Conservation (phyloP, 805 yeast species). For the Vanderwaltozyma polyspora region DNA sequence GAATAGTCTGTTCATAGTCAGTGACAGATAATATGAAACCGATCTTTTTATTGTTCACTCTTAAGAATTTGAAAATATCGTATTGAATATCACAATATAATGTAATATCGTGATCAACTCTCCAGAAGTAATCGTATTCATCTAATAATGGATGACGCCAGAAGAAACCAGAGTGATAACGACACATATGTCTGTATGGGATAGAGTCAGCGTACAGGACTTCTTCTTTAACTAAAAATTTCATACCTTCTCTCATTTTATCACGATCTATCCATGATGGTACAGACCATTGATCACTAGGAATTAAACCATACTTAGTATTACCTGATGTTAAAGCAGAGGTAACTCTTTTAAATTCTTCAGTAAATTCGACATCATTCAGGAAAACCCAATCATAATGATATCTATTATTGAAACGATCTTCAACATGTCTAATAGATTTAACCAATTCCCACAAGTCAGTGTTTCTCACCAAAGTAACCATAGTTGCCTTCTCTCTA, state of each 20-base stretch:
- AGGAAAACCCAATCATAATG: constrained; percentile 74
- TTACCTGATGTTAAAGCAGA: constrained; percentile 45
- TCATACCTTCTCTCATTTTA: constrained; percentile 36
- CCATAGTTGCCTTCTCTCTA: constrained; percentile 52
- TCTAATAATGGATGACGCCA: constrained; percentile 46
- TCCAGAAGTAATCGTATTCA: constrained; percentile 62
- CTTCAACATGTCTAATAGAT: constrained; percentile 53
- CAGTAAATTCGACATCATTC: constrained; percentile 55
- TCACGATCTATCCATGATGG: constrained; percentile 55
- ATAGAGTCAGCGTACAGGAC: constrained; percentile 50
- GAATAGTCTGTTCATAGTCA: constrained; percentile 53
- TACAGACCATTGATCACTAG: constrained; percentile 54
- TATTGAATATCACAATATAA: constrained; percentile 49
- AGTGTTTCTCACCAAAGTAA: constrained; percentile 57
- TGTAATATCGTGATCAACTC: constrained; percentile 61
- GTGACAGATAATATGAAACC: constrained; percentile 59
- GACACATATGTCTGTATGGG: constrained; percentile 60
- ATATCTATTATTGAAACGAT: constrained; percentile 48
- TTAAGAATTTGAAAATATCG: constrained; percentile 54
- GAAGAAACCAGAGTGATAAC: constrained; percentile 43
- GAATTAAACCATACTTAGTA: constrained; percentile 52
- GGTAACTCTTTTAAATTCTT: constrained; percentile 41
- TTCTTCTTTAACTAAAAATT: constrained; percentile 32
- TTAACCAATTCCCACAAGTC: constrained; percentile 48
- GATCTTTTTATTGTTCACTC: constrained; percentile 42